Base-by-base conservation (phyloP, 2,329 filamentous ascomycete genomes). In the Lecanicillium sp. region DNA sequence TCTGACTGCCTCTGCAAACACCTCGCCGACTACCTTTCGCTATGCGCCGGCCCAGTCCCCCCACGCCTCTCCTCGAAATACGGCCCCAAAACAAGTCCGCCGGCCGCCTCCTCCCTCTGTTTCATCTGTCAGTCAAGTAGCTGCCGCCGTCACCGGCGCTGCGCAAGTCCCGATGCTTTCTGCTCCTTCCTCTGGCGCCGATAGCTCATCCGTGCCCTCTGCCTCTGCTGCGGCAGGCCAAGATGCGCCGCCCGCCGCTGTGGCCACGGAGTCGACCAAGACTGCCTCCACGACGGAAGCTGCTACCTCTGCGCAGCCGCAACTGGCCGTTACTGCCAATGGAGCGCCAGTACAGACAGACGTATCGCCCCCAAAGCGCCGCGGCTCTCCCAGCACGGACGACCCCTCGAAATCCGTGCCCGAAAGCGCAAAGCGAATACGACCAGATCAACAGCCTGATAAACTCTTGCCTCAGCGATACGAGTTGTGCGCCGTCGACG, bases 401-500 rank as follows among this genome's bases (percentile, higher is more conserved):
- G 33, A 37, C 59, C 22, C 22, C 22, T 25, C 22, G 6, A 11
- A 6, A 6, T 41, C 46, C 35, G 42, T 46, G 29, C 47, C 11
- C 22, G 22, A 52, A 18, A 48, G 54, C 7, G 60, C 70, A 5
- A 83, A 83, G 54, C 70, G 78, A 31, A 57, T 67, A 20, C 72
- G 66, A 46, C 65, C 70, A 25, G 70, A 71, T 32, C 58, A 63
- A 12, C 61, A 58, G 6, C 67, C 71, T 7, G 64, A 72, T 29
- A 83, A 79, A 53, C 50, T 72, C 8, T 53, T 92, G 55, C 84
- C 92, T 1, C 61, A 73, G 43, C 71, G 73, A 51, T 98, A 98
- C 59, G 87, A 95, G 59, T 67, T 79, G 9, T 94, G 86, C 57
- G 71, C 83, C 29, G 77, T 85, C 8, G 84, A 88, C 52, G 89